Base-by-base conservation (phyloP, 176 grass and related monocot species). In the Cenchrus purpureus region DNA sequence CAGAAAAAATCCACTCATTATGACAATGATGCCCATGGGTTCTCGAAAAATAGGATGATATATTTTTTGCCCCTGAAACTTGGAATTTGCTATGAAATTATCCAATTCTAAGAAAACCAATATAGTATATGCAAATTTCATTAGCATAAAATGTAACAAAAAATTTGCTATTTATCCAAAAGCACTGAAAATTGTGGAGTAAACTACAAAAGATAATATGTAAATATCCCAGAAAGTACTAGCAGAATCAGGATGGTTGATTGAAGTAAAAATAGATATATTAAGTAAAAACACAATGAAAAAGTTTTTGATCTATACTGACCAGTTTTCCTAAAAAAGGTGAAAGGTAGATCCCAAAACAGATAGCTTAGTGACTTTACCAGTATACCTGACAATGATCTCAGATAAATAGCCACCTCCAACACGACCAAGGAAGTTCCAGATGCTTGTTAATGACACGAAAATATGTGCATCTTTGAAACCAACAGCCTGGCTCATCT, bases 341-440 rank as follows among this genome's bases (percentile, higher is more conserved):
- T 34, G 50, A 74, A 67, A 58, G 5, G 7, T n/a, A 58, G 17
- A n/a, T 94, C 32, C 69, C 56, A 82, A 54, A 60, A 20, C 22
- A 10, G 64, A 71, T 71, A 54, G 14, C 31, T 61, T 37, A 57
- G 75, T 82, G 54, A 68, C 44, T 5, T 12, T 85, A 97, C 95
- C 95, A 68, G 44, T 5, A 15, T 85, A 97, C 95, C 95, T 97
- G 53, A 93, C 92, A 81, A 97, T 91, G 80, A 87, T 92, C 85
- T 97, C 95, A 61, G 95, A 97, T 34, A 97, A 95, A 69, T 97
- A 97, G 37, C 95, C 95, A 75, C 95, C 91, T 71, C 92, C 95
- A 70, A 97, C 80, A 69, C 92, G 88, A 19, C 95, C 95, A 66
- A 97, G 92, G 76, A 97, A 95, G 73, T 97, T 97, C 95, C 95